A percentile compares a stretch with the other conserved stretches of the same genome.
phyloP scores from a whole-genome alignment of 345 rosid genomes.

The Adansonia digitata region DNA sequence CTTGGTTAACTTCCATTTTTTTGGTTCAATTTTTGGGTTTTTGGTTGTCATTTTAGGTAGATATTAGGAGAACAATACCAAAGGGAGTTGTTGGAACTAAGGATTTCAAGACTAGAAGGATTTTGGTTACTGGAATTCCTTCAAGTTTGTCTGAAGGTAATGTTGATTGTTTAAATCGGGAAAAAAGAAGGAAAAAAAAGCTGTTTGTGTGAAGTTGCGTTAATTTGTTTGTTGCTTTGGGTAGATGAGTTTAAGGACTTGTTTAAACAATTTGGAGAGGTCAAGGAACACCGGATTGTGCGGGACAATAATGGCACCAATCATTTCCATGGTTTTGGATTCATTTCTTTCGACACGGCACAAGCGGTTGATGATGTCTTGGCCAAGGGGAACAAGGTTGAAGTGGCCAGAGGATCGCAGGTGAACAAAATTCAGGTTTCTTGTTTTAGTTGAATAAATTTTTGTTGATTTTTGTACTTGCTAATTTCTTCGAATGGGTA shows the following conservation, averaged over 20 bases:
- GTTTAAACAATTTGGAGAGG: conserved; percentile 63
- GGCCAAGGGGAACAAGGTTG: conserved; percentile 60
- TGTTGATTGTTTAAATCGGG: neutral
- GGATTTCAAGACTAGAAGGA: conserved; percentile 85
- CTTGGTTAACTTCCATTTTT: neutral
- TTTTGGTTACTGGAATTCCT: conserved; percentile 93
- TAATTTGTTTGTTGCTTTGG: conserved; percentile 16
- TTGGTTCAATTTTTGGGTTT: conserved; percentile 7
- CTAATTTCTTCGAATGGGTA: neutral
- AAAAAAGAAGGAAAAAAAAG: no score
- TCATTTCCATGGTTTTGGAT: conserved; percentile 79
- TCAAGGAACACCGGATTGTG: conserved; percentile 65
- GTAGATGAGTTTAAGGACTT: conserved; percentile 73
- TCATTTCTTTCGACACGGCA: conserved; percentile 60
- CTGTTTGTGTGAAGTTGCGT: neutral
- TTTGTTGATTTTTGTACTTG: neutral
- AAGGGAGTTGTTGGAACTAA: conserved; percentile 66
- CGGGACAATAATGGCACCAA: conserved; percentile 57
- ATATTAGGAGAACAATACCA: conserved; percentile 84
- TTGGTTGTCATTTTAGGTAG: conserved; percentile 46
- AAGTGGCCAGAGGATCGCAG: conserved; percentile 51
- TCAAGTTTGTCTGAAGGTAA: conserved; percentile 72
- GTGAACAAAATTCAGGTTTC: conserved; percentile 14
- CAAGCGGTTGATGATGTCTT: conserved; percentile 63
- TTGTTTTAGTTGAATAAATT: neutral